These are phyloP conservation scores for Euphrasia confusa DNA, from an alignment of 257 asterid genomes.

Conservation along the genomic window DNA sequence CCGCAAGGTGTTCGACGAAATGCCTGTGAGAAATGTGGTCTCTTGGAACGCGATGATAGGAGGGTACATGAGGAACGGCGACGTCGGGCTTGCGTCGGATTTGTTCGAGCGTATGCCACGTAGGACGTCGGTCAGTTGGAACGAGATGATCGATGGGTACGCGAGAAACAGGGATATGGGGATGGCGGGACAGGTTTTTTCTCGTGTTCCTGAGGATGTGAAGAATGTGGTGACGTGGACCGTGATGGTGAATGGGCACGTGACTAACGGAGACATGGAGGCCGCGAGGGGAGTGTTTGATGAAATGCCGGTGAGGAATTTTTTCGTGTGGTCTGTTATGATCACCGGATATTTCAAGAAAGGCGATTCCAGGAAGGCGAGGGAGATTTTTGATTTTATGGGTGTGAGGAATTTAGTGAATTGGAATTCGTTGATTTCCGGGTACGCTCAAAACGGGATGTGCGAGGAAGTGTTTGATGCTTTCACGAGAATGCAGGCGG, in stretches of 20 bases:
- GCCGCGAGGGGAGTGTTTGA: conserved; percentile 55
- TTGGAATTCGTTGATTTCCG: conserved; percentile 78
- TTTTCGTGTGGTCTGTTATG: conserved; percentile 65
- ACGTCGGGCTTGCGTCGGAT: conserved; percentile 28
- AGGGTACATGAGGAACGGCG: conserved; percentile 51
- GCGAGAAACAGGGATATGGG: conserved; percentile 46
- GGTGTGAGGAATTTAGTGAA: conserved; percentile 57
- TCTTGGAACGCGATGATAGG: conserved; percentile 80
- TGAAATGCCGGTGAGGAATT: conserved; percentile 49
- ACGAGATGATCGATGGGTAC: conserved; percentile 69
- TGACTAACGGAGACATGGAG: conserved; percentile 55
- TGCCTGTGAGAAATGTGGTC: conserved; percentile 56
- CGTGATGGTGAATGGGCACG: conserved; percentile 59
- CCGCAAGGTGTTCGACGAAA: conserved; percentile 55
- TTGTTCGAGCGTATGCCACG: conserved; percentile 44
- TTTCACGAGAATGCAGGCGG: conserved; percentile 48
- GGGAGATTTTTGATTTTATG: conserved; percentile 55
- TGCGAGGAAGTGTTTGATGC: conserved; percentile 48
- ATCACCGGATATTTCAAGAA: conserved; percentile 64
- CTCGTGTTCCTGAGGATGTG: conserved; percentile 42
- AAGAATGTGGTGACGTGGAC: conserved; percentile 85
- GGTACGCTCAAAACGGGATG: conserved; percentile 69
- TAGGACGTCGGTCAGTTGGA: conserved; percentile 65
- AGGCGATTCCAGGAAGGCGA: conserved; percentile 50
- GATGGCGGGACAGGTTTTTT: conserved; percentile 55